Percentiles rank a stretch among this genome's conserved stretches.
These are phyloP conservation scores for Diplodia seriata DNA, from an alignment of 2,329 filamentous ascomycete genomes.

Conservation along the genomic window DNA sequence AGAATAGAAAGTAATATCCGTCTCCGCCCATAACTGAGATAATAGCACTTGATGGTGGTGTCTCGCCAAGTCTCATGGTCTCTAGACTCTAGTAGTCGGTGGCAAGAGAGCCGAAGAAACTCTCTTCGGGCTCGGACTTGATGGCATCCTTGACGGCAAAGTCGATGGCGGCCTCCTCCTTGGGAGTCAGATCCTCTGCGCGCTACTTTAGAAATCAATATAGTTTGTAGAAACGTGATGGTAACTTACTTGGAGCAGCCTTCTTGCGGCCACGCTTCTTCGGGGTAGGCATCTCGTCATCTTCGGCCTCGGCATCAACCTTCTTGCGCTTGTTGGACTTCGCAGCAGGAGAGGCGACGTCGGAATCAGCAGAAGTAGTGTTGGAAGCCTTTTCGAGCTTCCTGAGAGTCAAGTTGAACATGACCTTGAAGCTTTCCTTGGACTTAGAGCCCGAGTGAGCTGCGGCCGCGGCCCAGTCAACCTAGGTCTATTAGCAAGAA, in stretches of 20 bases:
- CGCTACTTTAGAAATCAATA: not conserved
- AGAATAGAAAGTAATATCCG: too few species aligned
- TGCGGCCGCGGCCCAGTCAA: slow-evolving; percentile 7
- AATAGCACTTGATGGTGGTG: too few species aligned
- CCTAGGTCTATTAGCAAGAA: slow-evolving; percentile 12
- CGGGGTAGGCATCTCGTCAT: not conserved
- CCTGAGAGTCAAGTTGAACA: slow-evolving; percentile 10
- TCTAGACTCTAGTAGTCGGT: too few species aligned
- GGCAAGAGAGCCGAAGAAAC: too few species aligned
- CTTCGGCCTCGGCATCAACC: not conserved
- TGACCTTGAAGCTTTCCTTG: not conserved
- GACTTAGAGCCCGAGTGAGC: slow-evolving; percentile 10
- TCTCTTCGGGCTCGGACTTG: too few species aligned
- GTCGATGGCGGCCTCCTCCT: not conserved
- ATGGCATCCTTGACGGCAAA: too few species aligned
- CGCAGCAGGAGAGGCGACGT: not conserved
- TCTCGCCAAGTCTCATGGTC: too few species aligned
- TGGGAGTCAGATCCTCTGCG: not conserved
- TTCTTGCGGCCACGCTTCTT: slow-evolving; percentile 11
- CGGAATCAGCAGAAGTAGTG: too few species aligned
- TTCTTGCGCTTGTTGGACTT: not conserved
- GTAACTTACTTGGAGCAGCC: not conserved
- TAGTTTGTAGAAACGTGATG: not conserved
- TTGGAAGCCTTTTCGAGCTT: not conserved
- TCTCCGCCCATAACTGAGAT: too few species aligned